Evolutionary conservation across 768 basidiomycete species (phyloP), one percentile per base, ranked within the genome.

Genomic region (Termitomyces sp.): DNA sequence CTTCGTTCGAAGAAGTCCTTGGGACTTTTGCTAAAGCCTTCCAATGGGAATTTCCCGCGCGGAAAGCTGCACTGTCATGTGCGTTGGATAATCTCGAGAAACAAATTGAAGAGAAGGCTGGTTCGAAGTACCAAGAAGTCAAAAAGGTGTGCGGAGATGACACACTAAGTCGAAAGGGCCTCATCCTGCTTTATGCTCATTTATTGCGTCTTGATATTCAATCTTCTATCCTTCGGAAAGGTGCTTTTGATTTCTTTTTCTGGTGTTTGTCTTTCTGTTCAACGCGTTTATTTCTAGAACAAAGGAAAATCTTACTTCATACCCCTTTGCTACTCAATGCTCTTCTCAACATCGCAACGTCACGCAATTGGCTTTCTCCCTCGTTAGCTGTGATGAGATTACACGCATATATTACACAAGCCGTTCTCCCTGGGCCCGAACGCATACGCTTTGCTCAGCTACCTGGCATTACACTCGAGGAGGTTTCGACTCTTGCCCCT

Each of bases 321-420:
- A 83, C 84, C 0, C 93, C 92, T 5, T 71, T 81, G 14, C 75
- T 96, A 5, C 82, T 96, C 34, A 90, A 82, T 51, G 92, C 94
- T 0, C 78, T 98, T 31, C 82, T 96, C 57, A 89, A 85, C 66
- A 91, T 97, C 63, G 82, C 90, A 0, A 82, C 91, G 20, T 83
- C 95, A 0, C 92, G 94, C 65, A 94, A 87, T 69, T 99, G 96
- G 96, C 85, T 98, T 9, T 69, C 82, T 5, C 89, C 94, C 1
- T 87, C 92, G 0, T 77, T 96, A 42, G 77, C 83, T 36, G 79
- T 88, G 67, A 91, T 97, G 85, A 88, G 88, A 43, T 76, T 99
- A 32, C 89, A 96, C 65, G 85, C 91, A 4, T 86, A 87, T 72
- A 79, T 99, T 38, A 82, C 86, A 0, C 97, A 99, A 75, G 97